Evolutionary conservation across 2,329 filamentous ascomycete species (phyloP).

Genomic region (Pseudofabraea citricarpa): DNA sequence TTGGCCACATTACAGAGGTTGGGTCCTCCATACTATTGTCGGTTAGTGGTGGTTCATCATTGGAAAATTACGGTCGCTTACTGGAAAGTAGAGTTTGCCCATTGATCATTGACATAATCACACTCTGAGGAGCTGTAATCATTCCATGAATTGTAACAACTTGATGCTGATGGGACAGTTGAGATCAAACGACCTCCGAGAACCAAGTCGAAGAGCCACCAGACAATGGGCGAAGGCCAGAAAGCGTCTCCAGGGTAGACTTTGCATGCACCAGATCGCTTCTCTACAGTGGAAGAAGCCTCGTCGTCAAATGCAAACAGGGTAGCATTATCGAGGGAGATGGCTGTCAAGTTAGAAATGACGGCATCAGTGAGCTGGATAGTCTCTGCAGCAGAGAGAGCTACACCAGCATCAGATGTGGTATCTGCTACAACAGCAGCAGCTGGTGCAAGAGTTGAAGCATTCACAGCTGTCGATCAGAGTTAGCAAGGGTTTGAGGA

Average conservation of each 20-base stretch:
- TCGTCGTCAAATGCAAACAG: constrained; percentile 1
- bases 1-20: not conserved
- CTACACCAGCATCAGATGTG: not conserved
- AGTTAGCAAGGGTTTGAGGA: not conserved
- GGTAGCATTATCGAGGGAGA: not conserved
- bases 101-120: not conserved
- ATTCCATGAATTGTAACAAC: not conserved
- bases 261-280: not conserved
- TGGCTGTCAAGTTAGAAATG: not conserved
- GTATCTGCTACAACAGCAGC: not conserved
- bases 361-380: not conserved
- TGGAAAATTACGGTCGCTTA: not conserved
- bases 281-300: not conserved
- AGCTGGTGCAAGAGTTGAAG: not conserved
- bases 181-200: not conserved
- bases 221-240: not conserved
- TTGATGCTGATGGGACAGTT: not conserved
- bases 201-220: not conserved
- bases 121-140: not conserved
- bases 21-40: not conserved
- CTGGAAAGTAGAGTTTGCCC: not conserved
- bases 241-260: not conserved
- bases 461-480: not conserved
- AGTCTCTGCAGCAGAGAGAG: not conserved
- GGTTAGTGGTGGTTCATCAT: not conserved